These are phyloP conservation scores for Raphanus raphanistrum DNA, from an alignment of 345 rosid species.

Conservation along the genomic window DNA sequence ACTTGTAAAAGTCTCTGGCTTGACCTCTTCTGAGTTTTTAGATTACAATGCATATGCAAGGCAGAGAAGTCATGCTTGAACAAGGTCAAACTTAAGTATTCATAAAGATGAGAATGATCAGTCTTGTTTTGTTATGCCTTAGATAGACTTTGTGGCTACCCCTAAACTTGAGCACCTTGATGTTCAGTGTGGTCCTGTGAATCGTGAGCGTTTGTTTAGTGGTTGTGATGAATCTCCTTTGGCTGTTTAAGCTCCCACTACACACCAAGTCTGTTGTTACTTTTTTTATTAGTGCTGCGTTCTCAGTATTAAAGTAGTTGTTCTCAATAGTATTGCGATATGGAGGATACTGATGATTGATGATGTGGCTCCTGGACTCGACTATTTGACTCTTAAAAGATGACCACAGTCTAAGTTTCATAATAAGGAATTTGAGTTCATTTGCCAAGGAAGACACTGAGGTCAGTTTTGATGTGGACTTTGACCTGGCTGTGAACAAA, in stretches of 20 bases:
- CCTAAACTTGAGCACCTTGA: slow-evolving; percentile 10
- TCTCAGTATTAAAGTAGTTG: not conserved
- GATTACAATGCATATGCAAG: not conserved
- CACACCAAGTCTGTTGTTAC: not conserved
- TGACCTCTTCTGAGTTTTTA: not conserved
- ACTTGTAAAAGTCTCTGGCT: not conserved
- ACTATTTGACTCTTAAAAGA: not conserved
- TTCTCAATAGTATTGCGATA: not conserved
- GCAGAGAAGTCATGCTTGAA: not conserved
- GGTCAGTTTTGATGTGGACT: not conserved
- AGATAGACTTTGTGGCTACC: not conserved
- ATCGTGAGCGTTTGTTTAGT: not conserved
- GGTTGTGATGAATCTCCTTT: not conserved
- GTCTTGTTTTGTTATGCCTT: too few relatives aligned
- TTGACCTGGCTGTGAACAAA: too few relatives aligned
- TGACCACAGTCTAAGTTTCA: not conserved
- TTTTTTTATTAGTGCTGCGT: not conserved
- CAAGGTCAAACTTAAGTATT: not conserved
- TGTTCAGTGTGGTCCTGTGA: not conserved
- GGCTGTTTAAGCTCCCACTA: not conserved
- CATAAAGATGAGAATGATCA: not conserved
- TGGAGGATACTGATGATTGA: not conserved
- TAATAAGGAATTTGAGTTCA: not conserved
- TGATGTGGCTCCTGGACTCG: not conserved
- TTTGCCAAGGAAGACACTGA: not conserved